Evolutionary conservation across 331 rosid genomes (phyloP).

Genomic region (Phaseolus coccineus): DNA sequence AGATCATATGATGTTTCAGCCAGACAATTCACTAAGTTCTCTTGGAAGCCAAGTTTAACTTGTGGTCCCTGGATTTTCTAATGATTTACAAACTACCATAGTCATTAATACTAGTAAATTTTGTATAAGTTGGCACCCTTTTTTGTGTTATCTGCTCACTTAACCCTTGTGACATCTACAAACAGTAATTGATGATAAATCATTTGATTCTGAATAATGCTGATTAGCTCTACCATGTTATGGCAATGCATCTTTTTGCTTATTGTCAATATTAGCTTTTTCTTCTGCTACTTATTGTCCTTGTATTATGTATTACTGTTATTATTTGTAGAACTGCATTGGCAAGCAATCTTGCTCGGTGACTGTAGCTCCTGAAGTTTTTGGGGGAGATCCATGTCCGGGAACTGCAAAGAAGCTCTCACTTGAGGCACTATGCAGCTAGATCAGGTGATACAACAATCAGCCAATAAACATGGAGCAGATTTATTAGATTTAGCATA

Average conservation of each 20-base stretch:
- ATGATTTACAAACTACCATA: background rate
- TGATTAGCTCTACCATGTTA: background rate
- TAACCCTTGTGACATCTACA: background rate
- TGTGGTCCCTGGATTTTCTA: background rate
- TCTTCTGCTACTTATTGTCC: conserved; percentile 5
- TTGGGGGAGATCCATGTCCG: conserved; percentile 80
- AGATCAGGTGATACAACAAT: conserved; percentile 38
- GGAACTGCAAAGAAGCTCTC: conserved; percentile 59
- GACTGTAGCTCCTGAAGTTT: conserved; percentile 64
- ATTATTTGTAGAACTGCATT: conserved; percentile 60
- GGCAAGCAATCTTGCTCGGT: conserved; percentile 69
- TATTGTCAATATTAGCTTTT: background rate
- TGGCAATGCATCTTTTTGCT: conserved; percentile 32
- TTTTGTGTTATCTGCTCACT: background rate
- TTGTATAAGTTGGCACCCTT: background rate
- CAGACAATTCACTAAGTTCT: background rate
- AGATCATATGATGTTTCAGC: conserved; percentile 28
- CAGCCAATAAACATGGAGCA: conserved; percentile 40
- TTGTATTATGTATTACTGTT: background rate
- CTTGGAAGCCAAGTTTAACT: background rate
- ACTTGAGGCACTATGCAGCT: conserved; percentile 63
- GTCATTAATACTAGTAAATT: background rate
- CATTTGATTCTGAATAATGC: conserved; percentile 11
- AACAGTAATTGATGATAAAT: background rate
- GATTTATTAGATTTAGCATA: conserved; percentile 32